Percentiles rank a stretch among this genome's conserved stretches.
These are phyloP conservation scores for Eurotiales sp. DNA, from an alignment of 2,329 filamentous ascomycete genomes.

Conservation along the genomic window DNA sequence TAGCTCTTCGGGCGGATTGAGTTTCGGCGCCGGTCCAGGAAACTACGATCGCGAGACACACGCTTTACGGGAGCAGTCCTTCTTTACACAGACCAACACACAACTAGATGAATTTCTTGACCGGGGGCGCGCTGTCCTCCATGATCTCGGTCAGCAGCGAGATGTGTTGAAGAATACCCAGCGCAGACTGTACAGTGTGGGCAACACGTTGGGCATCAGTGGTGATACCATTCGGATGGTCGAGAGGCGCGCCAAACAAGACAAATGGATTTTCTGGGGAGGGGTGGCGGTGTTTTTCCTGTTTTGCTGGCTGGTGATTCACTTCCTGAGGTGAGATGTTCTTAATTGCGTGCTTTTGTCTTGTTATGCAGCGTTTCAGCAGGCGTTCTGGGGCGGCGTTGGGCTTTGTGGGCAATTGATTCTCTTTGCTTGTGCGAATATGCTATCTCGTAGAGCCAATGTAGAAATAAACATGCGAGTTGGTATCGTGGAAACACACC, in stretches of 20 bases:
- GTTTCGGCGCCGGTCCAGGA: conserved; percentile 43
- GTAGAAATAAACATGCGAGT: no score
- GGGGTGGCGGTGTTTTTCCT: conserved; percentile 81
- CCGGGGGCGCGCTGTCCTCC: conserved; percentile 81
- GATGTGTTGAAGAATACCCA: conserved; percentile 96
- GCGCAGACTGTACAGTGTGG: conserved; percentile 82
- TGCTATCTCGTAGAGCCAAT: no score
- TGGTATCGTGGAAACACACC: no score
- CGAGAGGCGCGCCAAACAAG: conserved; percentile 82
- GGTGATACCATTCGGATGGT: conserved; percentile 98
- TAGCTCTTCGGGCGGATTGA: conserved; percentile 29
- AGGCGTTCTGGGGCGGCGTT: conserved; percentile 6
- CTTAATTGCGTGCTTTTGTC: neutral
- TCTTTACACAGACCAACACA: conserved; percentile 75
- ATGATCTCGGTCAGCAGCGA: conserved; percentile 81
- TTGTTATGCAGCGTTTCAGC: conserved; percentile 1
- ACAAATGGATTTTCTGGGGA: conserved; percentile 96
- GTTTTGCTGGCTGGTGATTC: conserved; percentile 89
- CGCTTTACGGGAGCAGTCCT: conserved; percentile 82
- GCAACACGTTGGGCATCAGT: conserved; percentile 87
- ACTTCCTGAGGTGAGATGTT: conserved; percentile 65
- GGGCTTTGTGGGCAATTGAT: no score
- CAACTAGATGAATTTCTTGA: conserved; percentile 94
- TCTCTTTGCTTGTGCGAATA: no score
- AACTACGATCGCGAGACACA: conserved; percentile 73